Evolutionary conservation across 805 yeast species (phyloP), one percentile per base, ranked within the genome.

Genomic region (Myxozyma vanderwaltii): DNA sequence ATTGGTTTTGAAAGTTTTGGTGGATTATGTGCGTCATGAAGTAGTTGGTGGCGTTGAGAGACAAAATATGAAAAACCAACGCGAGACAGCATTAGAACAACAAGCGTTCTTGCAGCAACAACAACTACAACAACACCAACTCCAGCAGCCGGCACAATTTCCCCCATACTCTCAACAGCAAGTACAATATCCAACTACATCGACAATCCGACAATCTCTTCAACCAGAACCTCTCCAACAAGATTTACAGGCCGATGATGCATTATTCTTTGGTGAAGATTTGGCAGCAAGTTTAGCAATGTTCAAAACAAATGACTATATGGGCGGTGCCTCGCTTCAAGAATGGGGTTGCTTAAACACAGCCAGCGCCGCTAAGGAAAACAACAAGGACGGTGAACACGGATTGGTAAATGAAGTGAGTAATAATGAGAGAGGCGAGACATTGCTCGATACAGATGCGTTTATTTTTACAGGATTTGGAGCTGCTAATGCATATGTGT

Each of bases 21-120:
- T 41, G 5, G 63, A 57, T 8, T 60, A 31, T 31, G 56, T 44
- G 6, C 44, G 61, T 7, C 61, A 60, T 35, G 63, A 60, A 46
- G 52, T 60, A 19, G 54, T 47, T 3, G 52, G 57, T 17, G 51
- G 57, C 19, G 31, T 31, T 21, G 51, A 45, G 40, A 38, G 57
- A 38, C 45, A 27, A 4, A 36, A 26, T 5, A n/a, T n/a, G 33
- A 15, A 23, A 24, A 21, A 15, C 17, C 24, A 48, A 21, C 15
- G 8, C 5, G 41, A 48, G 26, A 17, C 17, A 15, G 51, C 5
- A 15, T 13, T 17, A 27, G 13, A 15, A 2, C 26, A 26, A 26
- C 53, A 39, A 5, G 17, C 23, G 24, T 29, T 17, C 4, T 6
- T 13, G 3, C 40, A 29, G 3, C 48, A 19, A 15, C 29, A n/a